These are phyloP conservation scores for Chlorella sp. DNA, from an alignment of 139 green algal genomes.

Conservation along the genomic window DNA sequence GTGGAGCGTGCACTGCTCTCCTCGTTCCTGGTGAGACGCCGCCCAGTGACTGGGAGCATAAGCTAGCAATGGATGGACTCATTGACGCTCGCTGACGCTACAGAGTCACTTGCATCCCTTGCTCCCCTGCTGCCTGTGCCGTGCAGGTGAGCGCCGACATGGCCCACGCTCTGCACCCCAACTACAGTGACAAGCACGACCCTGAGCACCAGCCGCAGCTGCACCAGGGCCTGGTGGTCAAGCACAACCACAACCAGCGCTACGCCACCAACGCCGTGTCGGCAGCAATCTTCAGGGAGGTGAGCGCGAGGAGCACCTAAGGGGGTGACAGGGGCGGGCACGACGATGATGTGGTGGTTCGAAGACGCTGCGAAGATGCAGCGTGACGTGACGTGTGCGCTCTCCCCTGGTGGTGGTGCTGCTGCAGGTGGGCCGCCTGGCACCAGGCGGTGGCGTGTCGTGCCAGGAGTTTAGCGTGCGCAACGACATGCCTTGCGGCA, in stretches of 20 bases:
- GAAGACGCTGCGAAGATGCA: too few species aligned
- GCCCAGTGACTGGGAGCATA: background rate
- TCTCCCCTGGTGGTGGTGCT: background rate
- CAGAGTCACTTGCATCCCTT: background rate
- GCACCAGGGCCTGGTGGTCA: conserved; percentile 78
- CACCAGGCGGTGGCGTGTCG: too few species aligned
- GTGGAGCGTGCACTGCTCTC: conserved; percentile 53
- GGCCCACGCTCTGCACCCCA: conserved; percentile 94
- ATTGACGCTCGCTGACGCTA: background rate
- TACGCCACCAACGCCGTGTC: conserved; percentile 83
- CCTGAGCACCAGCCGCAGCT: conserved; percentile 63
- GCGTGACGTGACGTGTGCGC: too few species aligned
- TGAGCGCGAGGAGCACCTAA: too few species aligned
- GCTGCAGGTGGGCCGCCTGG: conserved; percentile 33
- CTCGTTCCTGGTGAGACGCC: conserved; percentile 59
- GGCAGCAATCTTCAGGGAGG: conserved; percentile 71
- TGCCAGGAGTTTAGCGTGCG: conserved; percentile 80
- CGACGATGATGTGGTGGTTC: too few species aligned
- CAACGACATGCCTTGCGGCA: conserved; percentile 96
- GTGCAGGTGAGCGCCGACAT: conserved; percentile 85
- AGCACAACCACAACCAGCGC: conserved; percentile 95
- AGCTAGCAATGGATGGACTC: background rate
- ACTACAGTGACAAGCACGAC: conserved; percentile 73
- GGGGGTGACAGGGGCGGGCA: too few species aligned
- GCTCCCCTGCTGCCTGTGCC: background rate